Conservation (phyloP, 1,284 basidiomycete genomes). For the Cutaneotrichosporon sp. region DNA sequence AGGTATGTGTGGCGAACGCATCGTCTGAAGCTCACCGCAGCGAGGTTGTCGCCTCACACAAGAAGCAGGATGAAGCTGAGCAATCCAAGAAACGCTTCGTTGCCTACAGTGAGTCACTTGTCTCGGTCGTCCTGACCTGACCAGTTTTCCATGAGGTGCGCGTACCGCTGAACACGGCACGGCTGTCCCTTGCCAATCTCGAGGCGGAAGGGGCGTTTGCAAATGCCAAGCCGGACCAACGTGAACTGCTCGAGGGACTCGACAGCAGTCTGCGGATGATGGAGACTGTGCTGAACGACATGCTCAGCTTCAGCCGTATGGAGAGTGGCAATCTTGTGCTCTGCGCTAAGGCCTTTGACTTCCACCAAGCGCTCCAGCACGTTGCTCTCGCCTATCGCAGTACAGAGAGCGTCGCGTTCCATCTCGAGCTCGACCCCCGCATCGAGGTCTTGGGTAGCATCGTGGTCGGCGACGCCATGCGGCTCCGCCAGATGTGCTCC, state of each 20-base stretch:
- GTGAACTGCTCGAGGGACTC: constrained; percentile 56
- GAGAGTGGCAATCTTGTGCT: constrained; percentile 51
- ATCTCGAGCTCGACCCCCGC: constrained; percentile 67
- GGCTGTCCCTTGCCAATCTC: constrained; percentile 87
- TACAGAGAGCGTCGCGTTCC: constrained; percentile 71
- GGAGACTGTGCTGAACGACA: constrained; percentile 75
- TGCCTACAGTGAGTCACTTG: constrained; percentile 59
- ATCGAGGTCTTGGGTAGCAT: constrained; percentile 65
- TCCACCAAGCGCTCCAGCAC: constrained; percentile 78
- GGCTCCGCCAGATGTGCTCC: constrained; percentile 71
- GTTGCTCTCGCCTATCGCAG: constrained; percentile 74
- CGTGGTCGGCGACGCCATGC: constrained; percentile 61
- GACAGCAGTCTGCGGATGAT: constrained; percentile 80
- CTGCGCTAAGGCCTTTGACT: constrained; percentile 66
- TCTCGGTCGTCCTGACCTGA: not conserved
- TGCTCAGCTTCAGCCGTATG: constrained; percentile 61
- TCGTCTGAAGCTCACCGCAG: constrained; percentile 43
- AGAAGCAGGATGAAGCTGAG: constrained; percentile 75
- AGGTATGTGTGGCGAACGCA: too few relatives aligned
- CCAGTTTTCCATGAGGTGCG: constrained; percentile 64
- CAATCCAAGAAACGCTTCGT: constrained; percentile 78
- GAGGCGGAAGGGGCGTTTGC: constrained; percentile 61
- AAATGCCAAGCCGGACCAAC: constrained; percentile 38
- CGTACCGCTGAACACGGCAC: constrained; percentile 87
- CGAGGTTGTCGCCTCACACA: constrained; percentile 79